phyloP scores from a whole-genome alignment of 805 yeast species.

The Isabelozyma rhagii region DNA sequence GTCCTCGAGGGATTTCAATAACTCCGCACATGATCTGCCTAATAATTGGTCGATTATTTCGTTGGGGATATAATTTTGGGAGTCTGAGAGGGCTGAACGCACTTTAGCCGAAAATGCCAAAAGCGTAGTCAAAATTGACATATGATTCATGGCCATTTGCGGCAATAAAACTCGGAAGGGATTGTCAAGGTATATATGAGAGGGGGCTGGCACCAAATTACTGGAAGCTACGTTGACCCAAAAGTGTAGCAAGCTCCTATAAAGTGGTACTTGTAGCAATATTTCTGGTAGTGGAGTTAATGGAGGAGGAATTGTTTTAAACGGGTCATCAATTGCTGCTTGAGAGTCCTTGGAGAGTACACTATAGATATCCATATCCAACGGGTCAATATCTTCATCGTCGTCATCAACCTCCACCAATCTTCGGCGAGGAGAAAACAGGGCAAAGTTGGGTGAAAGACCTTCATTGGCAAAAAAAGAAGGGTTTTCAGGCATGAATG shows the following conservation, averaged over 20 bases:
- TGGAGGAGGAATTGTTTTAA: slow-evolving; percentile 24
- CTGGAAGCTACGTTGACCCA: slow-evolving; percentile 60
- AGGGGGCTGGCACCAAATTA: slow-evolving; percentile 64
- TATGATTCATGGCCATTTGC: slow-evolving; percentile 59
- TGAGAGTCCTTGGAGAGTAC: not conserved
- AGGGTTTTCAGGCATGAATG: slow-evolving; percentile 14
- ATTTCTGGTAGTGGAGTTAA: slow-evolving; percentile 58
- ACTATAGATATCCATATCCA: not conserved
- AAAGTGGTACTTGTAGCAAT: slow-evolving; percentile 55
- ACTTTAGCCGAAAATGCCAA: slow-evolving; percentile 42
- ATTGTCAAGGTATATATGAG: slow-evolving; percentile 49
- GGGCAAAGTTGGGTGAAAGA: slow-evolving; percentile 1
- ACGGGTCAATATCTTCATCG: not conserved
- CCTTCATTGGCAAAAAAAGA: slow-evolving; percentile 9
- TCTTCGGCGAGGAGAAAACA: not conserved
- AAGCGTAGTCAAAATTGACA: slow-evolving; percentile 54
- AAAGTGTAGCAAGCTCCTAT: slow-evolving; percentile 59
- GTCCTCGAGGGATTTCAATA: slow-evolving; percentile 49
- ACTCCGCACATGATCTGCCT: slow-evolving; percentile 54
- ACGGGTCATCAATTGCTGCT: not conserved
- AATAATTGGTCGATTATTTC: slow-evolving; percentile 51
- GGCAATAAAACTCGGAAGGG: slow-evolving; percentile 69
- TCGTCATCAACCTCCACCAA: slow-evolving; percentile 6
- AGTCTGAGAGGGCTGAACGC: slow-evolving; percentile 21
- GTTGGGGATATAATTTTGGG: slow-evolving; percentile 24